Base-by-base conservation (phyloP, 768 basidiomycete genomes). In the Tricholomella constricta region DNA sequence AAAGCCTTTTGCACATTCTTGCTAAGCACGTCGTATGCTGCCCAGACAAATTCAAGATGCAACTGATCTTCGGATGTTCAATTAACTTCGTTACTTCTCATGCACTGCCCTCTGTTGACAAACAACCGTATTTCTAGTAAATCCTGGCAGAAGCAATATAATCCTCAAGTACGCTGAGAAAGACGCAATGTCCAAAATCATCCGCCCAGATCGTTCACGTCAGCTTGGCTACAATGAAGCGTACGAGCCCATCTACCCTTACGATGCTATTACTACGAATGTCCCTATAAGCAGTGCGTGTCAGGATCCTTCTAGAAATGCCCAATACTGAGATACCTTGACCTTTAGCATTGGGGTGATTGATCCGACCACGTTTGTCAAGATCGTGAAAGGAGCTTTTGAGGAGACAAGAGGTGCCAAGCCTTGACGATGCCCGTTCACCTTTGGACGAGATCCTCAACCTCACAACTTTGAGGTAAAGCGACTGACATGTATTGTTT, bases 381-480 rank as follows among this genome's bases (percentile, higher is more conserved):
- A 83, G 48, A 80, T 85, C 45, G 76, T 78, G n/a, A n/a, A n/a
- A n/a, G n/a, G 51, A 72, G 90, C 19, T 85, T 88, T 0, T 80
- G 85, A 22, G 83, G 80, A 52, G 90, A 95, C 65, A 86, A 82
- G 64, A 82, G 77, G 3, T 83, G 90, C 3, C 81, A 83, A 61
- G 76, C 78, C 10, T 79, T 87, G 17, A 64, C 88, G 71, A 76
- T 14, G 77, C 81, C 20, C 78, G 89, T 46, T 93, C 94, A 8
- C 77, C 84, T 0, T 76, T 97, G 12, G 79, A 79, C 41, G 89
- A 90, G 67, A 85, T 96, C 46, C 74, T 98, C 25, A 95, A 89
- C 62, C 69, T 98, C 94, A 98, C 68, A 95, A 98, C 69, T 97
- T 98, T 62, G 95, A 98, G 79, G 92, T 86, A n/a, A n/a, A n/a